Percentiles rank a stretch among this genome's conserved stretches.
phyloP scores from a whole-genome alignment of 306 rosid species.

The Hippophae gyantsensis region DNA sequence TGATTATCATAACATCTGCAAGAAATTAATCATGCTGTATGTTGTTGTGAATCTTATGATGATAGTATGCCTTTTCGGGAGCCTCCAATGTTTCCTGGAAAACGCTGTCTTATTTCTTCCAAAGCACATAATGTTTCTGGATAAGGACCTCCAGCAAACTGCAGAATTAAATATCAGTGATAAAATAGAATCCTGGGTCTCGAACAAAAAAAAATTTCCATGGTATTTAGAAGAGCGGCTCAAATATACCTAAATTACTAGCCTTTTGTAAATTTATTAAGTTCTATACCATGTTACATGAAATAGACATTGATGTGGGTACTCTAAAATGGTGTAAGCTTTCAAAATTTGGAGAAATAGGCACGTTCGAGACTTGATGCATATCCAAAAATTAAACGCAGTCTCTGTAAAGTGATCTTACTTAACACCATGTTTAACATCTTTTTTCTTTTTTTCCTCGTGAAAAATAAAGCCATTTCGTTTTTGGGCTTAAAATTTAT shows the following conservation, averaged over 20 bases:
- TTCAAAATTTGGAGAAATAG: too few species aligned
- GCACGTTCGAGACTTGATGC: too few species aligned
- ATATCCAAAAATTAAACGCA: too few species aligned
- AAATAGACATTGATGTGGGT: too few species aligned
- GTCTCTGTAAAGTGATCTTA: too few species aligned
- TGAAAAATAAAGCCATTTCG: not conserved
- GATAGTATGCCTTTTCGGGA: constrained; percentile 53
- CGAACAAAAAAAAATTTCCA: constrained; percentile 2
- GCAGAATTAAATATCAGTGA: constrained; percentile 20
- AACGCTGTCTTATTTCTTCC: constrained; percentile 70
- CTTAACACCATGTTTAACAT: too few species aligned
- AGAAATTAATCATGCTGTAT: not conserved
- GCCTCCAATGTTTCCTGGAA: constrained; percentile 43
- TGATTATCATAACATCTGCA: constrained; percentile 14
- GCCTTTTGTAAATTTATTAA: not conserved
- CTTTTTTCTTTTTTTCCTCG: not conserved
- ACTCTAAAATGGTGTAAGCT: too few species aligned
- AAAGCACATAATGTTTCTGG: constrained; percentile 76
- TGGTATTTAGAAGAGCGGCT: not conserved
- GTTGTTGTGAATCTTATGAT: constrained; percentile 23
- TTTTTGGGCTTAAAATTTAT: too few species aligned
- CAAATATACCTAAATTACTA: not conserved
- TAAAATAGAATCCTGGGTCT: too few species aligned
- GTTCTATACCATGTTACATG: not conserved
- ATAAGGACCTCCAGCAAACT: constrained; percentile 94